Evolutionary conservation across 2,329 filamentous ascomycete genomes (phyloP), one percentile per base, ranked within the genome.

Genomic region (Simplicillium sp.): DNA sequence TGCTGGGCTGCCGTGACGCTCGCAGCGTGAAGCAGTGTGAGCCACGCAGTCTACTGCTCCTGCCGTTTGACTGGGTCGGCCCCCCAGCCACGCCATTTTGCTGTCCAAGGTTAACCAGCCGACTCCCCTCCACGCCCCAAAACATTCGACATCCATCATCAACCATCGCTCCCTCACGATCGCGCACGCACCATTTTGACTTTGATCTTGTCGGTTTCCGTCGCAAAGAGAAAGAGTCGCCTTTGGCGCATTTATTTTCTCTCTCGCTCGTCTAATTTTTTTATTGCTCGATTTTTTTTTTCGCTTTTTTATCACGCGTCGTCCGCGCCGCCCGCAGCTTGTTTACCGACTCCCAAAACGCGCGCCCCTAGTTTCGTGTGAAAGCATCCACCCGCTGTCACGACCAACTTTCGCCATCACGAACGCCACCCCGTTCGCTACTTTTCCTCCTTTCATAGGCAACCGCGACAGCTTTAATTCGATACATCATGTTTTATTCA

Each of bases 401-500:
- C 20, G 20, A 9, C 9, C 9, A 5, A 9, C 20, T 25, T 25
- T 9, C 20, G 9, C 20, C 20, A 25, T 25, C 20, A 25, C 20
- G 20, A 25, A 5, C 20, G 20, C 20, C 20, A 20, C 32, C 39
- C 9, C 38, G 18, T 28, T 31, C 12, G 14, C 15, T n/a, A 36
- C 38, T 20, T n/a, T 17, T 38, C 31, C 29, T 20, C n/a, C 29
- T 20, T 17, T 17, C 28, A 6, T 34, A 16, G 11, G 34, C 29
- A 14, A 9, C 36, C 20, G 29, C 17, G n/a, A 33, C 29, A 33
- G 29, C 32, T 42, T 18, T 17, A 29, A 11, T 36, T 37, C 20
- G 17, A 39, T 49, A 42, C 66, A 68, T 58, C 60, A 98, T 98
- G 92, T 98, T 98, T 68, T 97, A 96, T 65, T 95, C 92, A 40